Evolutionary conservation across 2,329 filamentous ascomycete genomes (phyloP), one percentile per base, ranked within the genome.

Genomic region (Colletotrichum endophyticum): DNA sequence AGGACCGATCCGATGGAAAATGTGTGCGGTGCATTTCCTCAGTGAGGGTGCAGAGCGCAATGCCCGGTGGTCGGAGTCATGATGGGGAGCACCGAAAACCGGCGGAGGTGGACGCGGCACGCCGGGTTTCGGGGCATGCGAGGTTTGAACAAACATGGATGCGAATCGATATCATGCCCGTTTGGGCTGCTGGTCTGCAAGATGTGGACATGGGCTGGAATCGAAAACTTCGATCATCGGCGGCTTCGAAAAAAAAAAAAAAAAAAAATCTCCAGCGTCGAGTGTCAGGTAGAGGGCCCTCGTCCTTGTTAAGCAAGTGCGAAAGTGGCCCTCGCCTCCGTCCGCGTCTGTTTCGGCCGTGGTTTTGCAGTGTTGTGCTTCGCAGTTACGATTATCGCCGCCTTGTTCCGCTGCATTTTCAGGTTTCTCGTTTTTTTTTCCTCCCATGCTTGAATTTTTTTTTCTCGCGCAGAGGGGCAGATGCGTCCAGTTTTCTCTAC

Each of bases 61-160:
- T 75, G 66, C 71, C 72, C 72, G 75, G 75, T 71, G 66, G 62
- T 75, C 66, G 75, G 75, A 77, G 75, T 63, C 72, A 75, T 61
- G 27, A 77, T 77, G 72, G 75, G 75, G 75, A 77, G 66, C 62
- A 44, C 75, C 75, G 75, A 77, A 66, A 77, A 77, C 66, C 75
- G 72, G 72, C 75, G 72, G 72, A 75, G 66, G 49, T 66, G 62
- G 75, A 66, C 44, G 61, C 72, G 66, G 75, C 72, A 68, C 39
- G 72, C 71, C 75, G 75, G 75, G 75, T 77, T 77, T 77, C 75
- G 75, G 72, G 71, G 72, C 34, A 76, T 76, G 74, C 64, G 74
- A 74, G 44, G 36, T 30, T 70, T 69, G 70, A 39, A n/a, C 66
- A 57, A 56, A 39, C 68, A 70, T 70, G 69, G 36, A 44, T 70